These are phyloP conservation scores for Luffa aegyptiaca DNA, from an alignment of 306 rosid species.

Conservation along the genomic window DNA sequence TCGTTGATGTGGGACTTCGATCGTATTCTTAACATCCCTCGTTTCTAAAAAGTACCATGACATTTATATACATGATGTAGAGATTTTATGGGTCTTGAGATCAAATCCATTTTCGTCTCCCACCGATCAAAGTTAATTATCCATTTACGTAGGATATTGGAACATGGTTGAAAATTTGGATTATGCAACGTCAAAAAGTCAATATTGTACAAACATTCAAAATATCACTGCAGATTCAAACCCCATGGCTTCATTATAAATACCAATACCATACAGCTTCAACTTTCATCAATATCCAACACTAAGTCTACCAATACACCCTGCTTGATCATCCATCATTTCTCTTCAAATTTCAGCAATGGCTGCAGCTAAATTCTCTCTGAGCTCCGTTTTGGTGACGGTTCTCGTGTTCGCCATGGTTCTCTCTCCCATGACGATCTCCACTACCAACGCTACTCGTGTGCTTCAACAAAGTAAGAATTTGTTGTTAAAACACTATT, in stretches of 20 bases:
- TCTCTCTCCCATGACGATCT: conserved; percentile 12
- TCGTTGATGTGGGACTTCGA: too few species aligned
- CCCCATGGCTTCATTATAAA: not conserved
- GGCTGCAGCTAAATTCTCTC: not conserved
- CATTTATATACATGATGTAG: too few species aligned
- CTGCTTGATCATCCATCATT: not conserved
- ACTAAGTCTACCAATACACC: not conserved
- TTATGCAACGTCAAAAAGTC: not conserved
- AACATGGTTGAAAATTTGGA: not conserved
- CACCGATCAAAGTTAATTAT: not conserved
- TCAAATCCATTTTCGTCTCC: not conserved
- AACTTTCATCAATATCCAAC: not conserved
- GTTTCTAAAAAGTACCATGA: too few species aligned
- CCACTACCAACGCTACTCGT: conserved; percentile 18
- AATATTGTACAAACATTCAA: not conserved
- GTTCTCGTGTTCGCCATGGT: conserved; percentile 25
- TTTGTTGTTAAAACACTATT: not conserved
- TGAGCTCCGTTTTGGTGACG: conserved; percentile 17
- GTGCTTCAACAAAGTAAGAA: not conserved
- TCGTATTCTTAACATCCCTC: too few species aligned
- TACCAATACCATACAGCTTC: not conserved
- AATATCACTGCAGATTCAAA: not conserved
- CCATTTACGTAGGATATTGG: not conserved
- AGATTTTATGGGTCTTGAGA: too few species aligned
- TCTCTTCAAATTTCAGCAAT: not conserved